phyloP scores from a whole-genome alignment of 176 grass and related monocot species.

The Phragmites australis region DNA sequence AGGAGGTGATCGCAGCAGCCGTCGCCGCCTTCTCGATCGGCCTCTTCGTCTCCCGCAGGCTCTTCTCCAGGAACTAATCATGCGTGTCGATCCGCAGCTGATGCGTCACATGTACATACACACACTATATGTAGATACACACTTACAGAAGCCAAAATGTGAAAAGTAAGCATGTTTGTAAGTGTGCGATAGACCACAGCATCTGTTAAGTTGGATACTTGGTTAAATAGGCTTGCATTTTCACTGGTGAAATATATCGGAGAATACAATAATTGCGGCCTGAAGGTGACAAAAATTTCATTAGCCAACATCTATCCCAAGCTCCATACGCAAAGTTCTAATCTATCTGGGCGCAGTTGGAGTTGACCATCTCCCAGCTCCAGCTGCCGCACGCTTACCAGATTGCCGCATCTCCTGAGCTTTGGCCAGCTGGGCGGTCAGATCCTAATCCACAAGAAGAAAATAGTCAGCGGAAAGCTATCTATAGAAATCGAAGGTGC shows the following conservation, averaged over 20 bases:
- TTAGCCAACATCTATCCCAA: neutral
- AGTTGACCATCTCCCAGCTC: constrained; percentile 56
- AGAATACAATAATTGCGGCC: neutral
- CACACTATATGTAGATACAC: neutral
- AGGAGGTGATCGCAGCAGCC: constrained; percentile 32
- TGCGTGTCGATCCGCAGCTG: neutral
- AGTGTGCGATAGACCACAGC: no score
- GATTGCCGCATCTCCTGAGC: constrained; percentile 52
- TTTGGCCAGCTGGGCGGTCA: constrained; percentile 45
- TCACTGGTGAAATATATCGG: neutral
- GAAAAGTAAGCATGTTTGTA: neutral
- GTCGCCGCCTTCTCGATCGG: constrained; percentile 44
- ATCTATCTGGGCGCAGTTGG: constrained; percentile 28
- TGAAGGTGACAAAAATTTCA: neutral
- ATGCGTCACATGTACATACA: no score
- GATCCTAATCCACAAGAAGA: constrained; percentile 36
- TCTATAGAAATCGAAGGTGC: no score
- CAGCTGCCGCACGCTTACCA: constrained; percentile 39
- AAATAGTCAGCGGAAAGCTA: neutral
- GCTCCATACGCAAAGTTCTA: neutral
- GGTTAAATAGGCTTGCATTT: neutral
- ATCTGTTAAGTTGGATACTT: neutral
- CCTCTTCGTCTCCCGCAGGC: constrained; percentile 33
- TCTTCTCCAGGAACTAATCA: constrained; percentile 32
- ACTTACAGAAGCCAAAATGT: neutral